Base-by-base conservation (phyloP, 2,329 filamentous ascomycete genomes). In the Erysiphe pulchra region DNA sequence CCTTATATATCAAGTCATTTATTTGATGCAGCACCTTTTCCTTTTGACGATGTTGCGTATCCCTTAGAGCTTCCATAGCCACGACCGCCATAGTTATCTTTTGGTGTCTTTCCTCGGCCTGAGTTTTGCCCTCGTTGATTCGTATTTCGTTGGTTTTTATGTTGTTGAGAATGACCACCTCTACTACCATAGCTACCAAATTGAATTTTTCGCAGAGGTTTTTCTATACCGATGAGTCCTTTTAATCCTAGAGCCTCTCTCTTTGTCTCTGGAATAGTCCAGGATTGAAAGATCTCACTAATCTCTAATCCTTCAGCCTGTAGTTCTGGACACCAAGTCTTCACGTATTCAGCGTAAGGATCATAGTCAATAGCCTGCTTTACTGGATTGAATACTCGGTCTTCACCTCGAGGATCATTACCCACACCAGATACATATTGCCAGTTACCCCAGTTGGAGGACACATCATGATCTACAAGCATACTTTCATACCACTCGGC, bases 311-410 rank as follows among this genome's bases (percentile, higher is more conserved):
- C 38, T 17, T 38, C 20, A 0, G 62, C 57, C 1, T 68, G 63
- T 24, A 84, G 56, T 56, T 87, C 81, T 0, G 72, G 70, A 0
- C 86, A 65, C 82, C 81, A 87, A 2, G 69, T 64, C n/a, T 71
- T 71, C 9, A 84, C 73, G 51, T 83, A 87, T 7, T 68, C 62
- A 2, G 78, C 81, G 0, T 73, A 62, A 2, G 68, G 67, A 56
- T 87, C 81, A 55, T 87, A 86, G 50, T 85, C 79, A 39, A 80
- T 71, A 0, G 75, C 77, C 57, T 87, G 81, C 58, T 86, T 86
- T 43, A 87, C 73, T 0, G 80, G 80, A 54, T 87, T 87, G 65
- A 86, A 86, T 13, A 80, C 71, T n/a, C 81, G 66, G 6, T 54
- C 54, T 51, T 79, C 71, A 7, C 75, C 74, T 18, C 80, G 64